Evolutionary conservation across 495 filamentous ascomycete genomes (phyloP).

Genomic region (Neurospora sp.): DNA sequence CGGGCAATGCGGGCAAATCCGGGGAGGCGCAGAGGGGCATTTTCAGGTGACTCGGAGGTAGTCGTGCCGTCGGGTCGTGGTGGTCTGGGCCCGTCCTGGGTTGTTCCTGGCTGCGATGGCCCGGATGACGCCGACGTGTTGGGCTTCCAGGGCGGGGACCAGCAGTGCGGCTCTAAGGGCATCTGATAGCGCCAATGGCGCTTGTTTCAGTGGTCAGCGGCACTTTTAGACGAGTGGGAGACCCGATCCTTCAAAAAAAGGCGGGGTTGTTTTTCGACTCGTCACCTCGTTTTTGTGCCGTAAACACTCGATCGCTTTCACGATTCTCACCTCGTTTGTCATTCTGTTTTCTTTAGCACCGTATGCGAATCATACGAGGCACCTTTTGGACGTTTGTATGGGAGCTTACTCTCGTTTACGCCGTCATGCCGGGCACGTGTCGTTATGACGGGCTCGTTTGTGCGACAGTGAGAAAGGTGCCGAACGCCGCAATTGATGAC

Average conservation of each 20-base stretch:
- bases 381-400: background rate
- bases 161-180: background rate
- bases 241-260: background rate
- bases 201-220: background rate
- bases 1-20: background rate
- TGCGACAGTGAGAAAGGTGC: background rate
- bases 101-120: background rate
- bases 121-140: background rate
- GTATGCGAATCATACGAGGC: background rate
- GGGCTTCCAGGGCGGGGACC: too few relatives aligned
- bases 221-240: background rate
- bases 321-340: background rate
- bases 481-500: background rate
- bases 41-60: background rate
- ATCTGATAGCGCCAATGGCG: background rate
- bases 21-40: background rate
- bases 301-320: background rate
- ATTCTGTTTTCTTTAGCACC: background rate
- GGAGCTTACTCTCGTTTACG: background rate
- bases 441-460: background rate
- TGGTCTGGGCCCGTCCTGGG: background rate
- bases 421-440: background rate
- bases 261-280: background rate
- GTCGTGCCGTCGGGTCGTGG: background rate
- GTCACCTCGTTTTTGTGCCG: background rate